A percentile compares a stretch with the other conserved stretches of the same genome.
Evolutionary conservation across 805 yeast genomes (phyloP).

Genomic region (Yarrowia sp.): DNA sequence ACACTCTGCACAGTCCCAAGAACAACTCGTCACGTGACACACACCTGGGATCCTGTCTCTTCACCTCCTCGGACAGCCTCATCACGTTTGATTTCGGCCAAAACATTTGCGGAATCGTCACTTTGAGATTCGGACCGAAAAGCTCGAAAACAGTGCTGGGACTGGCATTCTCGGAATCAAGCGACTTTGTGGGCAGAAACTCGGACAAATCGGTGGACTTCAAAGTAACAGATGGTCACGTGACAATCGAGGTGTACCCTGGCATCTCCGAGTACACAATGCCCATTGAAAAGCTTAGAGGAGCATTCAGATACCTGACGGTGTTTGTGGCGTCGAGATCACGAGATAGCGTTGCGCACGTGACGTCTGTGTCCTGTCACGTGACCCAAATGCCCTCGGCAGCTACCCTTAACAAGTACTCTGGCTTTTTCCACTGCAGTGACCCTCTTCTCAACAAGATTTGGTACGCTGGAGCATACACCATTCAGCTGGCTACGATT

Average conservation of each 20-base stretch:
- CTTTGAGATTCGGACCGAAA: not conserved
- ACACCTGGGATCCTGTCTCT: conserved; percentile 2
- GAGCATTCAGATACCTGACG: conserved; percentile 15
- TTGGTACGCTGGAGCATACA: conserved; percentile 34
- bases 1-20: not conserved
- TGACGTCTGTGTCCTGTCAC: conserved; percentile 6
- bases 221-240: conserved; percentile 6
- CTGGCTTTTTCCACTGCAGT: conserved; percentile 13
- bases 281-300: conserved; percentile 10
- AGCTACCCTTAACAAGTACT: not conserved
- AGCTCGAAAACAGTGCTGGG: conserved; percentile 7
- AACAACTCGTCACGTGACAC: not conserved
- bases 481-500: conserved; percentile 8
- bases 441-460: conserved; percentile 3
- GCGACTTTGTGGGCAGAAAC: conserved; percentile 10
- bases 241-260: conserved; percentile 6
- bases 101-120: conserved; percentile 19
- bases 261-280: conserved; percentile 16
- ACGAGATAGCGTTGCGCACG: not conserved
- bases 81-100: conserved; percentile 15
- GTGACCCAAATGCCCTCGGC: conserved; percentile 22
- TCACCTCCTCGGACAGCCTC: conserved; percentile 2
- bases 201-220: conserved; percentile 33
- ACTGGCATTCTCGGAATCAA: conserved; percentile 14
- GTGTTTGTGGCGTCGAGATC: not conserved